Base-by-base conservation (phyloP, 1,284 basidiomycete species). In the Cerioporus squamosus region DNA sequence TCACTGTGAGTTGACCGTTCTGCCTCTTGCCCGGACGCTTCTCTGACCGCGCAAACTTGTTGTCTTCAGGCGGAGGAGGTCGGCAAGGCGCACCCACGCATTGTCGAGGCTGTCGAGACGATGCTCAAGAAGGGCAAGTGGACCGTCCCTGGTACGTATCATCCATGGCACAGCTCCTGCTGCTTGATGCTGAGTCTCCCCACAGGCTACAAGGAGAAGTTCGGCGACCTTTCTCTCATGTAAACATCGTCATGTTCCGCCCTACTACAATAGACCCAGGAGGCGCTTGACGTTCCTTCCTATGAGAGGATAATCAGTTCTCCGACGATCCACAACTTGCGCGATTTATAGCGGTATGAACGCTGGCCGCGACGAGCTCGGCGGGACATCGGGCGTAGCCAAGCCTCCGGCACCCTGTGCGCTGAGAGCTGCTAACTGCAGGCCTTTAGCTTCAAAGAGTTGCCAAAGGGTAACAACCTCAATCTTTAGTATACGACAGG, bases 121-220 rank as follows among this genome's bases (percentile, higher is more conserved):
- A 98, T 98, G 95, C 77, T 98, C 71, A 91, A 93, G 86, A 97
- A 99, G 83, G 97, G 97, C 78, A 98, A 98, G 82, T 99, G 95
- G 92, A 93, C 91, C 72, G 94, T 97, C 58, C 95, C 95, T 70
- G 94, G 94, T 85, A 74, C 10, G 40, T 67, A 84, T 75, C n/a
- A 29, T n/a, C 29, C 26, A 17, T 2, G 26, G 20, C 12, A 12
- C 20, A 50, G 23, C 44, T 33, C 42, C 15, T 47, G 48, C 36
- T 29, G 23, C 38, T n/a, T 23, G 49, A 59, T 52, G 49, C 55
- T 55, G 46, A 53, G 44, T 54, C 59, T 47, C 55, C 53, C 47
- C 42, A 54, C 66, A 90, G 91, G 90, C 36, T 93, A 93, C 84
- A 91, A 91, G 82, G 94, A 96, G 83, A 94, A 94, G 81, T 97